Evolutionary conservation across 2,329 filamentous ascomycete genomes (phyloP).

Genomic region (Bertia moriformis): DNA sequence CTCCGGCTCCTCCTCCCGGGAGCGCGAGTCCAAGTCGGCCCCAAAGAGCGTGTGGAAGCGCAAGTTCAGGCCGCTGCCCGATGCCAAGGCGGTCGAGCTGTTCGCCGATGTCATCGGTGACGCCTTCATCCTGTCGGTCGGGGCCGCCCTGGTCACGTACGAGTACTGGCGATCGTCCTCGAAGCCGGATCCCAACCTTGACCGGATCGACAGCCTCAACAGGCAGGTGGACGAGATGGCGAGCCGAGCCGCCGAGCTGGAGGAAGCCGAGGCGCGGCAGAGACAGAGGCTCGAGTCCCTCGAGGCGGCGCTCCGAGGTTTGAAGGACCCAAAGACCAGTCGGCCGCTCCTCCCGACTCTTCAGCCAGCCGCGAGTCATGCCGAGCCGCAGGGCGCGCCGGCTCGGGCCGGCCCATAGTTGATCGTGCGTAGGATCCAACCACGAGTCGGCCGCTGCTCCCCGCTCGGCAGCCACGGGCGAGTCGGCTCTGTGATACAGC

Average conservation of each 20-base stretch:
- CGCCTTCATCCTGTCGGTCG: conserved; percentile 45
- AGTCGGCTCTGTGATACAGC: no score
- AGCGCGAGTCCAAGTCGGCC: no score
- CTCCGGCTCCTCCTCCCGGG: conserved; percentile 18
- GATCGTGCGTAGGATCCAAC: no score
- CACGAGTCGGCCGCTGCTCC: no score
- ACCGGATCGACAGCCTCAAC: conserved; percentile 34
- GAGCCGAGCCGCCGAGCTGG: conserved; percentile 32
- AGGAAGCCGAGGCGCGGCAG: conserved; percentile 26
- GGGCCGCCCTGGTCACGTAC: conserved; percentile 39
- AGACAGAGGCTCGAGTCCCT: conserved; percentile 32
- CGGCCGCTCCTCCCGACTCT: conserved; percentile 30
- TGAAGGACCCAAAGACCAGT: conserved; percentile 42
- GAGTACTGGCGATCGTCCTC: conserved; percentile 43
- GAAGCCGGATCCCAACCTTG: conserved; percentile 43
- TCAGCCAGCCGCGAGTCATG: no score
- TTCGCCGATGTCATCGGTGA: conserved; percentile 54
- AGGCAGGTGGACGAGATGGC: conserved; percentile 31
- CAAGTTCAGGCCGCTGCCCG: conserved; percentile 47
- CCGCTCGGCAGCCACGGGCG: no score
- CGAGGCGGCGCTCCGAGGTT: conserved; percentile 33
- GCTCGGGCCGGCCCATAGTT: no score
- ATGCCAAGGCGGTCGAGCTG: conserved; percentile 49
- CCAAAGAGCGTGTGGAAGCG: conserved; percentile 40
- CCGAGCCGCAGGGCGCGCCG: no score